Percentiles rank a stretch among this genome's conserved stretches.
phyloP scores from a whole-genome alignment of 495 filamentous ascomycete species.

The Penicillium robsamsonii region DNA sequence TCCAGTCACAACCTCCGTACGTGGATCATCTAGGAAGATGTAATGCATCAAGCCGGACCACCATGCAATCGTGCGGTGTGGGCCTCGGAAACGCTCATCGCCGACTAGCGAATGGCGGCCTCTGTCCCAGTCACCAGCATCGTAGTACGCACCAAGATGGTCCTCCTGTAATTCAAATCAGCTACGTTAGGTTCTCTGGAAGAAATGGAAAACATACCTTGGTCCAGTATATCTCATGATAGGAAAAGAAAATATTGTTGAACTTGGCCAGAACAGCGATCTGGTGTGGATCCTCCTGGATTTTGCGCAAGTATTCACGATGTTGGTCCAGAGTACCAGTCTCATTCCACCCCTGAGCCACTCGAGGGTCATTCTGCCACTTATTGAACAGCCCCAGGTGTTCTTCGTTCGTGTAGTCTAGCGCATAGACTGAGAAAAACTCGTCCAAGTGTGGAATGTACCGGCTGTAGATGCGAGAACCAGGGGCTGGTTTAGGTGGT shows the following conservation, averaged over 20 bases:
- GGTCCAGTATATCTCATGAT: conserved; percentile 65
- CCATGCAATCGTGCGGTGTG: conserved; percentile 61
- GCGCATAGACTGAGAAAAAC: conserved; percentile 58
- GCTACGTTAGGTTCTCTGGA: background rate
- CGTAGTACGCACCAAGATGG: conserved; percentile 57
- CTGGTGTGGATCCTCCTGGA: conserved; percentile 57
- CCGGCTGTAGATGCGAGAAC: conserved; percentile 57
- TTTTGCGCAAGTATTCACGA: conserved; percentile 52
- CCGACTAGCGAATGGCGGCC: conserved; percentile 63
- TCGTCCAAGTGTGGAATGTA: conserved; percentile 62
- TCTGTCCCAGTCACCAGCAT: conserved; percentile 56
- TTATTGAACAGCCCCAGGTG: conserved; percentile 59
- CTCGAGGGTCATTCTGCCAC: conserved; percentile 71
- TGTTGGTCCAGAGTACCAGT: conserved; percentile 64
- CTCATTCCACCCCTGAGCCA: conserved; percentile 67
- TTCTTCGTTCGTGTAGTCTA: conserved; percentile 48
- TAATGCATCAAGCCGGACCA: conserved; percentile 64
- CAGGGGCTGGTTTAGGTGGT: conserved; percentile 55
- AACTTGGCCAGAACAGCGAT: conserved; percentile 55
- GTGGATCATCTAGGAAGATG: conserved; percentile 61
- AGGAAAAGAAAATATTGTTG: conserved; percentile 56
- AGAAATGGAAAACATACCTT: background rate
- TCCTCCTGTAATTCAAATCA: conserved; percentile 51
- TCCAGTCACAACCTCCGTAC: conserved; percentile 56
- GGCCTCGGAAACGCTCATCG: conserved; percentile 55